Percentiles rank a stretch among this genome's conserved stretches.
phyloP scores from a whole-genome alignment of 352 stramenopile genomes.

The Phytophthora agathidicida region DNA sequence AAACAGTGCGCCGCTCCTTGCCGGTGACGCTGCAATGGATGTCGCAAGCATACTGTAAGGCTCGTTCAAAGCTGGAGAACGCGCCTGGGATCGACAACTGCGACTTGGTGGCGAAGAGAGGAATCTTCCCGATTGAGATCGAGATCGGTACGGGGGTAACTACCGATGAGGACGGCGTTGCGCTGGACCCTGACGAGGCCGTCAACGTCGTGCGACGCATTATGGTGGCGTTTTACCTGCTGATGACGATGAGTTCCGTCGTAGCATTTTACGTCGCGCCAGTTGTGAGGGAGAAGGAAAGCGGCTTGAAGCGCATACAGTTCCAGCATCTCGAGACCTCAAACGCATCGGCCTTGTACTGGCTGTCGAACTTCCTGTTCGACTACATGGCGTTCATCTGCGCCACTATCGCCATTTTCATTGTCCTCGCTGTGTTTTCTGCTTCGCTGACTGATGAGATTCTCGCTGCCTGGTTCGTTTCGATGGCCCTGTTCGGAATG shows the following conservation, averaged over 20 bases:
- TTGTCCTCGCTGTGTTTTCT: conserved; percentile 47
- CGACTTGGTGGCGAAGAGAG: conserved; percentile 55
- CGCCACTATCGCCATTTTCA: conserved; percentile 34
- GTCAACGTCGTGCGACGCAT: conserved; percentile 76
- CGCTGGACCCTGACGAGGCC: conserved; percentile 39
- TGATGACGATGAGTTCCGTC: conserved; percentile 69
- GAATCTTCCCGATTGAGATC: conserved; percentile 47
- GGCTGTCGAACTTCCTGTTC: conserved; percentile 70
- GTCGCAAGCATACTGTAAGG: conserved; percentile 64
- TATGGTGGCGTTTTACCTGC: conserved; percentile 90
- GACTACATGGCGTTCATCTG: conserved; percentile 59
- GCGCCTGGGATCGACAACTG: conserved; percentile 34
- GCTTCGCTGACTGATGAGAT: conserved; percentile 39
- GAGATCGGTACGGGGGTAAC: conserved; percentile 23
- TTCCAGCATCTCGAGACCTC: conserved; percentile 66
- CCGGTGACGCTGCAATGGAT: conserved; percentile 66
- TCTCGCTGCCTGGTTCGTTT: conserved; percentile 43
- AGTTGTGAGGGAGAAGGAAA: conserved; percentile 75
- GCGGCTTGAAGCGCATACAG: conserved; percentile 74
- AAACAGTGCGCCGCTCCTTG: conserved; percentile 62
- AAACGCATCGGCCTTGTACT: conserved; percentile 65
- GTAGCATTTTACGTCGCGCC: conserved; percentile 67
- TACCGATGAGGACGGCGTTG: conserved; percentile 22
- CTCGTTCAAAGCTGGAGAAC: conserved; percentile 25
- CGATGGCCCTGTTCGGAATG: conserved; percentile 49